These are phyloP conservation scores for Colletotrichum limetticola DNA, from an alignment of 2,329 filamentous ascomycete species.

Conservation along the genomic window DNA sequence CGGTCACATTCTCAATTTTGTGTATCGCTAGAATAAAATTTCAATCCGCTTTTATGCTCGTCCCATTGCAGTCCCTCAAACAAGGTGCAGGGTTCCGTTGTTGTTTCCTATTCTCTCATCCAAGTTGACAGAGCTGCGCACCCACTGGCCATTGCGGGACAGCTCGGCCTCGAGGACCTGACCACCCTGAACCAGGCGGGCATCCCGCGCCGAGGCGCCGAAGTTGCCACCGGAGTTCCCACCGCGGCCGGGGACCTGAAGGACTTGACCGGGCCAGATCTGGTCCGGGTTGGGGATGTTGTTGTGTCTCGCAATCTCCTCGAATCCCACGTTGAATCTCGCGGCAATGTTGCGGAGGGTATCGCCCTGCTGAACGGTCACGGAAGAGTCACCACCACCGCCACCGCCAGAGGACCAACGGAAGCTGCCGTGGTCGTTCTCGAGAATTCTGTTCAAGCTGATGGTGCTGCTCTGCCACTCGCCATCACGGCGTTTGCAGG, in stretches of 20 bases:
- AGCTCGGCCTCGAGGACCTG: conserved; percentile 47
- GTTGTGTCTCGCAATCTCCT: conserved; percentile 53
- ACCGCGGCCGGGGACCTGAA: conserved; percentile 46
- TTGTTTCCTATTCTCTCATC: conserved; percentile 49
- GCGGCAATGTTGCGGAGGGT: conserved; percentile 52
- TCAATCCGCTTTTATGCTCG: conserved; percentile 10
- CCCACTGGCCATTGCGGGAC: conserved; percentile 44
- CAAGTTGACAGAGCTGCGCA: conserved; percentile 43
- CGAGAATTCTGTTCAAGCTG: conserved; percentile 47
- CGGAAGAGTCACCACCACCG: conserved; percentile 38
- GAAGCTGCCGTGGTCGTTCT: conserved; percentile 51
- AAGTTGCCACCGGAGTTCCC: conserved; percentile 43
- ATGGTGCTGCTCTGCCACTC: conserved; percentile 47
- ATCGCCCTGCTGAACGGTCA: conserved; percentile 54
- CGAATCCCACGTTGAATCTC: conserved; percentile 45
- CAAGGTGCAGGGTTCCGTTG: conserved; percentile 39
- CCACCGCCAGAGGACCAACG: conserved; percentile 44
- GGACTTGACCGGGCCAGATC: conserved; percentile 54
- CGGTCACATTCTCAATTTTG: background rate
- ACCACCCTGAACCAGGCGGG: conserved; percentile 49
- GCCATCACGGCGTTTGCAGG: conserved; percentile 46
- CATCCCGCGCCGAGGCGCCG: conserved; percentile 46
- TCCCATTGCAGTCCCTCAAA: background rate
- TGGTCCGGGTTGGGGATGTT: conserved; percentile 52
- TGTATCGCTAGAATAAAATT: conserved; percentile 1